Conservation (phyloP, 163 green algal species). For the Smithsoniella earleae region DNA sequence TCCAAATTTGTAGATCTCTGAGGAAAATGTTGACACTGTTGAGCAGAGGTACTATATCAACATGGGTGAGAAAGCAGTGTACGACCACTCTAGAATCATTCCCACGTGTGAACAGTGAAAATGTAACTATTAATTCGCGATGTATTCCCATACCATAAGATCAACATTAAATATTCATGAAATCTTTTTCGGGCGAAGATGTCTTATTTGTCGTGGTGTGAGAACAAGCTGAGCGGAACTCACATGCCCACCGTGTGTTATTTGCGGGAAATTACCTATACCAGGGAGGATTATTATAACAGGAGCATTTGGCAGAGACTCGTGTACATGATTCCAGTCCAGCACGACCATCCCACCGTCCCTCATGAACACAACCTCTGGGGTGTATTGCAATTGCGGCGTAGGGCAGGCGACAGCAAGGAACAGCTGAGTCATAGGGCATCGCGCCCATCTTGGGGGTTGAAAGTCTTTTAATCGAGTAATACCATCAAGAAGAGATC, state of each 20-base stretch:
- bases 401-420: slow-evolving; percentile 4
- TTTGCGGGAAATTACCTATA: neutral
- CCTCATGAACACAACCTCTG: neutral
- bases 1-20: no score
- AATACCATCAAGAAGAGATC: neutral
- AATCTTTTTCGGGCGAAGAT: no score
- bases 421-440: slow-evolving; percentile 4
- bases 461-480: neutral
- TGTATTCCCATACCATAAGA: neutral
- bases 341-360: slow-evolving; percentile 8
- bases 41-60: no score
- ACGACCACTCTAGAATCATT: no score
- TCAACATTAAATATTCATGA: neutral
- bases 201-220: no score
- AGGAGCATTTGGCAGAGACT: neutral
- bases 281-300: slow-evolving; percentile 8
- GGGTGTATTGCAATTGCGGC: neutral
- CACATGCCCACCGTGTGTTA: neutral
- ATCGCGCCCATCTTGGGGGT: neutral
- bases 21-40: no score
- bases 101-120: neutral
- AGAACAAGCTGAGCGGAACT: neutral
- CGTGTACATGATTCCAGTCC: neutral
- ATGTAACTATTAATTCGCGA: neutral
- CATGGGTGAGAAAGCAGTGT: no score